Evolutionary conservation across 805 yeast species (phyloP), one percentile per base, ranked within the genome.

Genomic region (Wickerhamiella domercqiae): DNA sequence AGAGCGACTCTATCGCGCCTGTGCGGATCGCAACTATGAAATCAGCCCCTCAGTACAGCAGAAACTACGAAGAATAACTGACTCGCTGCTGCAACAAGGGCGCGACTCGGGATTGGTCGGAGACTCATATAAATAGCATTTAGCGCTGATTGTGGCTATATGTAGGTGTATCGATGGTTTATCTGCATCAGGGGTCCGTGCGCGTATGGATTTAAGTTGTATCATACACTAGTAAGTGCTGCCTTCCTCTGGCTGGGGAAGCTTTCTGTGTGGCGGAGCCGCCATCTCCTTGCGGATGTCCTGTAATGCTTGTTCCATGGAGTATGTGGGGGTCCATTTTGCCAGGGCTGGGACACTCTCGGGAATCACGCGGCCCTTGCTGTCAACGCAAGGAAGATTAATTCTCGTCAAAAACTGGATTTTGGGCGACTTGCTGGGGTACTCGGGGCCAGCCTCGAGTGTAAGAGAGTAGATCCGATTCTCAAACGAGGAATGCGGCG

Each of bases 211-310:
- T n/a, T n/a, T n/a, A n/a, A n/a, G n/a, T n/a, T n/a, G n/a, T n/a
- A n/a, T n/a, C n/a, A n/a, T 24, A 7, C 29, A 24, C 39, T 36
- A 32, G 21, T 75, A 81, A 9, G 75, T 71, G 26, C 78, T 60
- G 7, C 96, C 96, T 63, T 90, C 99, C 7, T 78, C 63, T 11
- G 98, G 99, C 63, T 90, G 99, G 7, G 76, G 65, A 45, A 87
- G 64, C 62, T 81, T 83, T 63, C 84, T 76, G 58, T 90, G 84
- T 9, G 74, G 58, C 3, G 87, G 70, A 16, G 71, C 59, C 1
- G 93, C 94, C 97, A 90, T 87, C 47, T 75, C 81, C 49, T 61
- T 54, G 29, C 98, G 72, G 50, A 90, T 61, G 51, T 86, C 97
- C 46, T 86, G 68, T 46, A 90, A 66, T 5, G 90, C 67, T n/a